Evolutionary conservation across 306 rosid species (phyloP).

Genomic region (apple (Malus domestica)): ASM211411v1 NC_041791.1:31478501-31479000

Average conservation of each 20-base stretch:
- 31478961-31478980: constrained; percentile 5
- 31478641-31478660: background rate
- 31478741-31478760: constrained; percentile 1
- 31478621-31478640: constrained; percentile 2
- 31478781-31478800: background rate
- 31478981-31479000: no score
- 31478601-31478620: constrained; percentile 12
- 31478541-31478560: background rate
- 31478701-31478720: background rate
- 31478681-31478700: constrained; percentile 19
- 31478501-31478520: constrained; percentile 9
- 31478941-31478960: constrained; percentile 8
- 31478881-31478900: background rate
- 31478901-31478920: background rate
- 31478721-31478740: background rate
- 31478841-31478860: background rate
- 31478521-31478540: background rate
- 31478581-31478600: background rate
- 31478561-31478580: constrained; percentile 7
- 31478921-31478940: constrained; percentile 8
- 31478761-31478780: background rate
- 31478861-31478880: background rate
- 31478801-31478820: background rate
- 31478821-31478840: background rate
- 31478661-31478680: constrained; percentile 3